Evolutionary conservation across 164 flowering plant species (phyloP).

Genomic region (Liquidambar formosana): DNA sequence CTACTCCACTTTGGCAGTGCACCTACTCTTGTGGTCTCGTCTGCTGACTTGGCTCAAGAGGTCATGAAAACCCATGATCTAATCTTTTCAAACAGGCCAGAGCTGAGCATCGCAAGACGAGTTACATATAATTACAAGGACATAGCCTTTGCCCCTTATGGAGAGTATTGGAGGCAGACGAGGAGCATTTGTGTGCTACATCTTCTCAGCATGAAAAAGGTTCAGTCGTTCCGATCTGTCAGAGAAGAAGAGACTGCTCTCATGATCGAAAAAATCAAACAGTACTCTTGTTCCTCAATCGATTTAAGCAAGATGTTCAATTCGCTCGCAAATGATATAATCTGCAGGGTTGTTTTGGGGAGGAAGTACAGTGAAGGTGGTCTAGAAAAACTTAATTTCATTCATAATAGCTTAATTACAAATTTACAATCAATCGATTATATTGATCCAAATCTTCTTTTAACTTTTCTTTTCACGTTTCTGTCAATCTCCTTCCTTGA

Average conservation of each 20-base stretch:
- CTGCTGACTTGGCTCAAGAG: constrained; percentile 2
- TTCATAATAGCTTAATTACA: too few relatives aligned
- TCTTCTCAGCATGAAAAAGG: constrained; percentile 5
- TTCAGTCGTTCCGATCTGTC: not conserved
- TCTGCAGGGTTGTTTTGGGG: constrained; percentile 9
- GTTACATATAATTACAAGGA: constrained; percentile 9
- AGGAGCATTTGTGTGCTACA: constrained; percentile 3
- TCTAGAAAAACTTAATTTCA: too few relatives aligned
- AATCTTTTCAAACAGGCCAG: constrained; percentile 1
- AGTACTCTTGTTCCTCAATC: not conserved
- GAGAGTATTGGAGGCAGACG: constrained; percentile 14
- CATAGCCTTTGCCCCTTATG: not conserved
- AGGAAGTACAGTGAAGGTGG: constrained; percentile 38
- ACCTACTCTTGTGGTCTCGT: constrained; percentile 8
- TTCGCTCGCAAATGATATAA: not conserved
- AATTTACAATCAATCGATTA: too few relatives aligned
- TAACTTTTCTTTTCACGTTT: too few relatives aligned
- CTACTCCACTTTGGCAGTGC: not conserved
- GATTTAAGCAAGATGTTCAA: constrained; percentile 4
- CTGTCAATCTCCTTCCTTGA: too few relatives aligned
- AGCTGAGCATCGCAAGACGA: not conserved
- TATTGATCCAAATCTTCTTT: too few relatives aligned
- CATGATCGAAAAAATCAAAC: constrained; percentile 2
- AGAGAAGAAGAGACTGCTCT: constrained; percentile 6
- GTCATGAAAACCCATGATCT: constrained; percentile 13